Evolutionary conservation across 495 filamentous ascomycete species (phyloP).

Genomic region (Evansstolkia leycettana): DNA sequence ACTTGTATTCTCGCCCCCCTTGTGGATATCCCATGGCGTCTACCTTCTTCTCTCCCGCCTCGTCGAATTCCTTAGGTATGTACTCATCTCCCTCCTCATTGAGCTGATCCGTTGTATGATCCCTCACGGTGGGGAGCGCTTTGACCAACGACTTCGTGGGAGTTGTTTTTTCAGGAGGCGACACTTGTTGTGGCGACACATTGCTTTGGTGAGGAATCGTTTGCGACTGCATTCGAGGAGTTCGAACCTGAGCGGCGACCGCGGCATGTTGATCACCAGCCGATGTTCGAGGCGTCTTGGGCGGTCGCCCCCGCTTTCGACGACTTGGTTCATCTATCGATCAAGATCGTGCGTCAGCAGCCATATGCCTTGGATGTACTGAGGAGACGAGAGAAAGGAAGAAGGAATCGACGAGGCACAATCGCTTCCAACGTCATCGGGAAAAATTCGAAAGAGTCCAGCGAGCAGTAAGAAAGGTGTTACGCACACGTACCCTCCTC

Average conservation of each 20-base stretch:
- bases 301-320: slow-evolving; percentile 78
- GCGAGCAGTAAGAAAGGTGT: slow-evolving; percentile 3
- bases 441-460: slow-evolving; percentile 1
- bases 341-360: slow-evolving; percentile 3
- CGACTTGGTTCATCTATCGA: slow-evolving; percentile 59
- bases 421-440: slow-evolving; percentile 6
- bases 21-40: slow-evolving; percentile 66
- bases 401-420: background rate
- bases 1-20: slow-evolving; percentile 79
- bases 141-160: slow-evolving; percentile 87
- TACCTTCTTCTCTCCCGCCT: slow-evolving; percentile 87
- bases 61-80: slow-evolving; percentile 85
- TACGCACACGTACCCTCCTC: slow-evolving; percentile 69
- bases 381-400: background rate
- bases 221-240: slow-evolving; percentile 65
- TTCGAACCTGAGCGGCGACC: slow-evolving; percentile 48
- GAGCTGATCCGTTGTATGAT: slow-evolving; percentile 96
- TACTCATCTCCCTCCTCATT: slow-evolving; percentile 91
- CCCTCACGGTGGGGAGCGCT: slow-evolving; percentile 86
- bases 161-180: slow-evolving; percentile 68
- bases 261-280: slow-evolving; percentile 37
- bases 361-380: background rate
- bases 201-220: slow-evolving; percentile 46
- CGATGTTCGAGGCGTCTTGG: slow-evolving; percentile 49
- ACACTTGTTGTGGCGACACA: slow-evolving; percentile 54